Evolutionary conservation across 1,284 basidiomycete genomes (phyloP).

Genomic region (Rhodofomes roseus): DNA sequence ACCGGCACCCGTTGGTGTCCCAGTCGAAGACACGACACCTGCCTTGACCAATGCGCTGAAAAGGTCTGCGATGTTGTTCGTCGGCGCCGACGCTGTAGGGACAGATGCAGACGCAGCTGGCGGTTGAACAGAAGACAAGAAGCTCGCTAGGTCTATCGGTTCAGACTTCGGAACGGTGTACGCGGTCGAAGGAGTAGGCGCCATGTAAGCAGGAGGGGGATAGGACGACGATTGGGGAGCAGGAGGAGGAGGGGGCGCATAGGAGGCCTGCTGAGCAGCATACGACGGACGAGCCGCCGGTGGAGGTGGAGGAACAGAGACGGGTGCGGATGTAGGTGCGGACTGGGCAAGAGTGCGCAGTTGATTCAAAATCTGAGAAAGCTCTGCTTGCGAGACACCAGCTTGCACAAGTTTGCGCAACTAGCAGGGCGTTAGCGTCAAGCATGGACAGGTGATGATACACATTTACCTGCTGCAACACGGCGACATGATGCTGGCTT

Average conservation of each 20-base stretch:
- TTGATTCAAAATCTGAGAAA: slow-evolving; percentile 77
- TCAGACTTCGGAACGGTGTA: slow-evolving; percentile 25
- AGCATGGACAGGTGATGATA: background rate
- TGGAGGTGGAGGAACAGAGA: slow-evolving; percentile 12
- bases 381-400: slow-evolving; percentile 76
- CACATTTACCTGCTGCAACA: slow-evolving; percentile 67
- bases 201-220: slow-evolving; percentile 25
- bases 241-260: slow-evolving; percentile 13
- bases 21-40: slow-evolving; percentile 59
- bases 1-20: slow-evolving; percentile 48
- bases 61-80: slow-evolving; percentile 52
- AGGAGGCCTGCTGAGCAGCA: slow-evolving; percentile 16
- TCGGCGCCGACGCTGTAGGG: slow-evolving; percentile 24
- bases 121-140: slow-evolving; percentile 16
- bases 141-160: slow-evolving; percentile 20
- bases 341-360: slow-evolving; percentile 63
- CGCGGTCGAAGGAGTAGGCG: background rate
- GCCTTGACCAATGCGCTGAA: slow-evolving; percentile 69
- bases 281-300: slow-evolving; percentile 6
- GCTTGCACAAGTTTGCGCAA: slow-evolving; percentile 74
- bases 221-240: slow-evolving; percentile 26
- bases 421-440: slow-evolving; percentile 36
- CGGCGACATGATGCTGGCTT: slow-evolving; percentile 61
- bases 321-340: slow-evolving; percentile 35
- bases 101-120: slow-evolving; percentile 24